Percentiles rank a stretch among this genome's conserved stretches.
phyloP scores from a whole-genome alignment of 495 filamentous ascomycete species.

The Aspergillus leporis region DNA sequence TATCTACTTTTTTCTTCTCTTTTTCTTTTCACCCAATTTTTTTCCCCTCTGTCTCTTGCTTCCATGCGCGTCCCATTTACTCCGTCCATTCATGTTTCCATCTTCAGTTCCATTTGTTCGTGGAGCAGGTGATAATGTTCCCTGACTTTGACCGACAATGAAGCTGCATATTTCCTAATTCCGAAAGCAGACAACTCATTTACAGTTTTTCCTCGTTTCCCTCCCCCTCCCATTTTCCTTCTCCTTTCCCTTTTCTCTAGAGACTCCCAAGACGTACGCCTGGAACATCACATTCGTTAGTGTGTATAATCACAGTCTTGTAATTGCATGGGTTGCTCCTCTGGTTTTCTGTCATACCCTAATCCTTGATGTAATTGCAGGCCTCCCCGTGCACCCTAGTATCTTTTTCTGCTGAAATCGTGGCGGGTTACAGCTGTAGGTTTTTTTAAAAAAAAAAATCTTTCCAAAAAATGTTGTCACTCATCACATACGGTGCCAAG shows the following conservation, averaged over 20 bases:
- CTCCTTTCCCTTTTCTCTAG: constrained; percentile 13
- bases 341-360: neutral
- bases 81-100: constrained; percentile 15
- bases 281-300: constrained; percentile 14
- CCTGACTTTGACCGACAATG: constrained; percentile 23
- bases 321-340: neutral
- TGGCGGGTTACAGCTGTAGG: neutral
- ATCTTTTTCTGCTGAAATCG: neutral
- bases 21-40: too few relatives aligned
- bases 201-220: constrained; percentile 1
- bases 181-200: constrained; percentile 33
- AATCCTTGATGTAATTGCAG: neutral
- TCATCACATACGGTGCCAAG: neutral
- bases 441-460: too few relatives aligned
- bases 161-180: constrained; percentile 34
- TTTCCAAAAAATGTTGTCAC: neutral
- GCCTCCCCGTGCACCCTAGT: neutral
- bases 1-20: constrained; percentile 25
- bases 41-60: too few relatives aligned
- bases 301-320: constrained; percentile 20
- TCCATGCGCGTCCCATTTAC: constrained; percentile 18
- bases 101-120: constrained; percentile 19
- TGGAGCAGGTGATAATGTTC: constrained; percentile 10
- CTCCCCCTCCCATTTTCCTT: constrained; percentile 1
- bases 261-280: constrained; percentile 18